phyloP scores from a whole-genome alignment of 805 yeast genomes.

The Metschnikowia lachancei region DNA sequence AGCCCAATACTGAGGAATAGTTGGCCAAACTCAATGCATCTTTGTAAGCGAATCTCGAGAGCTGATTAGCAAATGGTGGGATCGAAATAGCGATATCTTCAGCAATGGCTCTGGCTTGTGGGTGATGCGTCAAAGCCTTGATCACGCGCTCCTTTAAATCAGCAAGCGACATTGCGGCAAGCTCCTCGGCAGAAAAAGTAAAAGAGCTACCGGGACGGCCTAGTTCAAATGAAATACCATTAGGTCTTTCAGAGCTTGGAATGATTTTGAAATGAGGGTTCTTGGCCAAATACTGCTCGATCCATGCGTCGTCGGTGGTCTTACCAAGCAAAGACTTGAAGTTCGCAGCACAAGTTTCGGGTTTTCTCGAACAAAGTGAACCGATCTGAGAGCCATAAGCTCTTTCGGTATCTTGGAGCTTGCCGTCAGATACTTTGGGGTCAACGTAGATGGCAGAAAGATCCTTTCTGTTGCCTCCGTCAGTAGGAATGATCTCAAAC shows the following conservation, averaged over 20 bases:
- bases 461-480: slow-evolving; percentile 91
- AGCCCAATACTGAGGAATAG: slow-evolving; percentile 52
- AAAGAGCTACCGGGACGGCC: slow-evolving; percentile 33
- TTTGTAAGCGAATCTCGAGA: slow-evolving; percentile 65
- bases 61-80: slow-evolving; percentile 65
- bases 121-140: slow-evolving; percentile 49
- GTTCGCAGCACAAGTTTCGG: slow-evolving; percentile 63
- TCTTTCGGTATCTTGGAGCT: slow-evolving; percentile 56
- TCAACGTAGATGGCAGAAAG: slow-evolving; percentile 72
- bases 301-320: slow-evolving; percentile 45
- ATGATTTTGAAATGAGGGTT: slow-evolving; percentile 62
- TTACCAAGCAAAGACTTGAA: slow-evolving; percentile 73
- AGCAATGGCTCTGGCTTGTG: slow-evolving; percentile 48
- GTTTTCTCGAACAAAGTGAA: slow-evolving; percentile 68
- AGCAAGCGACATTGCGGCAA: slow-evolving; percentile 76
- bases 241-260: slow-evolving; percentile 36
- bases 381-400: slow-evolving; percentile 75
- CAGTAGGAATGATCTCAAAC: slow-evolving; percentile 82
- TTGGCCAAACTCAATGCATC: slow-evolving; percentile 76
- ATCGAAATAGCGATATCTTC: slow-evolving; percentile 72
- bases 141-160: slow-evolving; percentile 67
- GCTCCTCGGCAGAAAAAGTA: slow-evolving; percentile 62
- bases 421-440: slow-evolving; percentile 24
- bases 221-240: slow-evolving; percentile 57
- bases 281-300: slow-evolving; percentile 44